These are phyloP conservation scores for Blechomonas ayalai DNA, from an alignment of 208 protist genomes.

Conservation along the genomic window DNA sequence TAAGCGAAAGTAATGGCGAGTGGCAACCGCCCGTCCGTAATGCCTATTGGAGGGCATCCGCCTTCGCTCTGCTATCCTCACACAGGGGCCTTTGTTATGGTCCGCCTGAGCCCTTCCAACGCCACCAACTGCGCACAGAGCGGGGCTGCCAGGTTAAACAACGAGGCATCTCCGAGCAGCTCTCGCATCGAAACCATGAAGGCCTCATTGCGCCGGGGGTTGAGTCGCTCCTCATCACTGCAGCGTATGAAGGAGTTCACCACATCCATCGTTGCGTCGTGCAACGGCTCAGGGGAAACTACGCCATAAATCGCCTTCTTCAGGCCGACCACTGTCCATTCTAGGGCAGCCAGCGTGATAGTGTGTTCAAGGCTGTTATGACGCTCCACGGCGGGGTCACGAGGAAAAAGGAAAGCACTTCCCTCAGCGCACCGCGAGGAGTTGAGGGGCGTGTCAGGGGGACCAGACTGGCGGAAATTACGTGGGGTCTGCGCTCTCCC, in stretches of 20 bases:
- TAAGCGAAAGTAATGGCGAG: no score
- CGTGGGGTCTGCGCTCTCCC: no score
- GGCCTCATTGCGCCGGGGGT: conserved; percentile 34
- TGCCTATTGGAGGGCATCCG: no score
- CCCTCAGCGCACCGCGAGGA: no score
- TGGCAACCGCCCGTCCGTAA: no score
- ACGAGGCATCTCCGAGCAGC: conserved; percentile 31
- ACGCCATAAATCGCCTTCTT: conserved; percentile 31
- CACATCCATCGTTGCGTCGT: conserved; percentile 40
- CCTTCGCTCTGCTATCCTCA: no score
- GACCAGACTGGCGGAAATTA: no score
- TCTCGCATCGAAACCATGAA: conserved; percentile 57
- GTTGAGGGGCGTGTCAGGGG: no score
- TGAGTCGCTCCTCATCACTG: conserved; percentile 37
- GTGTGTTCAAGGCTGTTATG: no score
- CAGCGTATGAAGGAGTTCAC: conserved; percentile 39
- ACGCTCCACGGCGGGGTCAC: no score
- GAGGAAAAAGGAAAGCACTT: no score
- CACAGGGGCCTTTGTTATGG: no score
- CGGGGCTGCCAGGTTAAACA: conserved; percentile 38
- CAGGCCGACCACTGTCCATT: conserved; percentile 37
- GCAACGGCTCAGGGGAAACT: conserved; percentile 25
- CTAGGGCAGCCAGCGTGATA: conserved; percentile 18
- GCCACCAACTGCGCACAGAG: conserved; percentile 70
- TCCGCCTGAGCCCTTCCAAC: conserved; percentile 34